Percentiles rank a stretch among this genome's conserved stretches.
phyloP scores from a whole-genome alignment of 768 basidiomycete species.

The Lentinula detonsa region DNA sequence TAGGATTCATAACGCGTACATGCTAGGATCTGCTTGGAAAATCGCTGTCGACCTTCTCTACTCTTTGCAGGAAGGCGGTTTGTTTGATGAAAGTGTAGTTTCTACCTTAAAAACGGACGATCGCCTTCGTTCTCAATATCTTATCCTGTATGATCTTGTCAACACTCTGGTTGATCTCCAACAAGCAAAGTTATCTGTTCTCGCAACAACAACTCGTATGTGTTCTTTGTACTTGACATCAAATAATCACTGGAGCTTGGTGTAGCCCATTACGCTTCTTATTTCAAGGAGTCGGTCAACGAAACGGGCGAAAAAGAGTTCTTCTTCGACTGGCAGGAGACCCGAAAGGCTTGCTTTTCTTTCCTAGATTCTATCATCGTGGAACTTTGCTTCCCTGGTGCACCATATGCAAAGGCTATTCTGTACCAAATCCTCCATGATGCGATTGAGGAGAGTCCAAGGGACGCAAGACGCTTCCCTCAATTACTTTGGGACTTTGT shows the following conservation, averaged over 20 bases:
- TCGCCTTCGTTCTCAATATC: slow-evolving; percentile 50
- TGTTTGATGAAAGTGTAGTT: slow-evolving; percentile 49
- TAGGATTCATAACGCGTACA: slow-evolving; percentile 79
- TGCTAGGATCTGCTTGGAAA: slow-evolving; percentile 81
- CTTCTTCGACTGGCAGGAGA: slow-evolving; percentile 58
- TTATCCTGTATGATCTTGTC: slow-evolving; percentile 61
- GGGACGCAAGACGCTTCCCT: slow-evolving; percentile 70
- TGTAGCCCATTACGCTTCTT: slow-evolving; percentile 65
- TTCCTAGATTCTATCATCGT: slow-evolving; percentile 82
- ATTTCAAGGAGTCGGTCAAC: slow-evolving; percentile 48
- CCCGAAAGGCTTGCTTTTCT: slow-evolving; percentile 63
- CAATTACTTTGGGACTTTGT: slow-evolving; percentile 78
- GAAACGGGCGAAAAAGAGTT: slow-evolving; percentile 44
- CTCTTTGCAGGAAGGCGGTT: slow-evolving; percentile 46
- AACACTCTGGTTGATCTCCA: slow-evolving; percentile 50
- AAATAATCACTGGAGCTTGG: neutral
- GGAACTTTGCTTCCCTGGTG: slow-evolving; percentile 72
- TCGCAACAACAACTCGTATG: slow-evolving; percentile 70
- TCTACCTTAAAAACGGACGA: slow-evolving; percentile 45
- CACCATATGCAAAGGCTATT: slow-evolving; percentile 59
- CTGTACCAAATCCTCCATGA: slow-evolving; percentile 65
- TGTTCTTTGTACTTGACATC: slow-evolving; percentile 6
- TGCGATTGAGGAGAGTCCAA: slow-evolving; percentile 66
- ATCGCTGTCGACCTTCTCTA: slow-evolving; percentile 56
- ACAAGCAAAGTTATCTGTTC: slow-evolving; percentile 60